phyloP scores from a whole-genome alignment of 1,139 yeast species.

The Yamadazyma trypodendri region DNA sequence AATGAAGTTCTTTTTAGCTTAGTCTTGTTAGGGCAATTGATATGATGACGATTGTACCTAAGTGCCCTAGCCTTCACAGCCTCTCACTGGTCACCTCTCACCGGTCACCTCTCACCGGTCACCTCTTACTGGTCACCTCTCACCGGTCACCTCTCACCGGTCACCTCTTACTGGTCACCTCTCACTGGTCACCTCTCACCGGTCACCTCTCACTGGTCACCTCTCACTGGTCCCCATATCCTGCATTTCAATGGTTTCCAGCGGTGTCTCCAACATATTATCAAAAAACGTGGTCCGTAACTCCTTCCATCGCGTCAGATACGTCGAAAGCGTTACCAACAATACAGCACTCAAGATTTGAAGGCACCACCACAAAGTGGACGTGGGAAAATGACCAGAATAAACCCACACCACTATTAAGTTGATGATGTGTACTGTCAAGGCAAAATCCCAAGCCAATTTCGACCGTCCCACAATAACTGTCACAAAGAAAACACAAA shows the following conservation, averaged over 20 bases:
- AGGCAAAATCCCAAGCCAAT: conserved; percentile 92
- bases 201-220: too few relatives aligned
- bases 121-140: too few relatives aligned
- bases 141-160: too few relatives aligned
- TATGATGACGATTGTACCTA: too few relatives aligned
- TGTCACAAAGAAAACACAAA: conserved; percentile 80
- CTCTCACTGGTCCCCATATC: too few relatives aligned
- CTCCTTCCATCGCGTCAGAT: conserved; percentile 87
- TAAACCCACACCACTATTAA: conserved; percentile 67
- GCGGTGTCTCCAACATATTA: conserved; percentile 60
- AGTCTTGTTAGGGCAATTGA: too few relatives aligned
- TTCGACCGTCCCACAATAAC: conserved; percentile 88
- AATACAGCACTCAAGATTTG: conserved; percentile 67
- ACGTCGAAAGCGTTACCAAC: conserved; percentile 78
- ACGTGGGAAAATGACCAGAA: conserved; percentile 64
- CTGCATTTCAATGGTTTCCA: conserved; percentile 10
- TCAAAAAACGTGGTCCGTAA: conserved; percentile 86
- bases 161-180: too few relatives aligned
- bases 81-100: too few relatives aligned
- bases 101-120: too few relatives aligned
- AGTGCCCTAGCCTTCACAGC: too few relatives aligned
- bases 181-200: too few relatives aligned
- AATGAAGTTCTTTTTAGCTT: too few relatives aligned
- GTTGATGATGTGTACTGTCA: conserved; percentile 83
- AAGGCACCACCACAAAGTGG: conserved; percentile 80